Conservation (phyloP, 495 filamentous ascomycete species). For the Entonaema liquescens region DNA sequence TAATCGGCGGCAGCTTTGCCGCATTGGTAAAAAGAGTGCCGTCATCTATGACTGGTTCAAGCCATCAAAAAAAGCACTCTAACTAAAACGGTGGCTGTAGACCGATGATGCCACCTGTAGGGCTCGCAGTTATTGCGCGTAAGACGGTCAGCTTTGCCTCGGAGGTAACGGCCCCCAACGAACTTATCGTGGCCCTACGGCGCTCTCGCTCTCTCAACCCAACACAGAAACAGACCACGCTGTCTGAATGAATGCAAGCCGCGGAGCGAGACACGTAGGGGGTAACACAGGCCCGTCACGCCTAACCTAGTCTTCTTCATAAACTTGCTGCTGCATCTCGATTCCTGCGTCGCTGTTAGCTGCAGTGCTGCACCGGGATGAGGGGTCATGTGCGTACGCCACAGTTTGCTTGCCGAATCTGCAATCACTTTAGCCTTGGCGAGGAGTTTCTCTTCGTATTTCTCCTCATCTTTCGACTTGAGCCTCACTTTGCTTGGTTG, state of each 20-base stretch:
- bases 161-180: neutral
- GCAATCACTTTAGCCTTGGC: constrained; percentile 75
- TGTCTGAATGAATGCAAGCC: neutral
- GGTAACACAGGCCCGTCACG: constrained; percentile 14
- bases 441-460: constrained; percentile 69
- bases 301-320: constrained; percentile 46
- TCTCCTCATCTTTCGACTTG: constrained; percentile 66
- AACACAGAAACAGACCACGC: neutral
- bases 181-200: neutral
- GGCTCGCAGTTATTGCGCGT: neutral
- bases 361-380: constrained; percentile 2
- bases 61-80: neutral
- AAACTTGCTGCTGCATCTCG: constrained; percentile 57
- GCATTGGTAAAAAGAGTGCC: neutral
- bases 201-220: neutral
- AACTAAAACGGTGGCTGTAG: neutral
- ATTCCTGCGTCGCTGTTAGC: constrained; percentile 50
- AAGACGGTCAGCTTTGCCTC: neutral
- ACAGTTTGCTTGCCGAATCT: constrained; percentile 74
- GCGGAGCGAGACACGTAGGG: constrained; percentile 15
- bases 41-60: neutral
- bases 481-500: constrained; percentile 70
- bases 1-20: neutral
- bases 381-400: constrained; percentile 62
- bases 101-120: neutral